Percentiles rank a stretch among this genome's conserved stretches.
Conservation (phyloP, 1,139 yeast species). For the Yamadazyma dushanensis region DNA sequence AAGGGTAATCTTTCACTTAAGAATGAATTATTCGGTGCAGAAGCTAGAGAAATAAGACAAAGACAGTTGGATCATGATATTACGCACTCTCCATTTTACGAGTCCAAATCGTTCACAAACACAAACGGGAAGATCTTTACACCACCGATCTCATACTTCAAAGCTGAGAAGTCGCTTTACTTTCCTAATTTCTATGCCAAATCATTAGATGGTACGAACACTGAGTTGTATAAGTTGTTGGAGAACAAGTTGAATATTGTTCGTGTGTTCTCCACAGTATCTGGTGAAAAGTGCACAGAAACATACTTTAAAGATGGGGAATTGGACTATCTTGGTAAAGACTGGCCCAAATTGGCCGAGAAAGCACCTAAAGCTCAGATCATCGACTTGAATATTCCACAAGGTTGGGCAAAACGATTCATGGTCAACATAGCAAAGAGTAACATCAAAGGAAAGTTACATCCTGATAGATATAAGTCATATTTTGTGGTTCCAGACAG, state of each 20-base stretch:
- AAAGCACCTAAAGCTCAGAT: constrained; percentile 60
- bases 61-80: constrained; percentile 67
- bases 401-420: constrained; percentile 64
- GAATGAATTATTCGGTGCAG: constrained; percentile 32
- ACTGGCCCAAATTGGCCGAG: constrained; percentile 29
- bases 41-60: constrained; percentile 55
- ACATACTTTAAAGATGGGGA: constrained; percentile 53
- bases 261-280: constrained; percentile 64
- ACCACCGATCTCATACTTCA: constrained; percentile 78
- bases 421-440: constrained; percentile 56
- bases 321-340: constrained; percentile 35
- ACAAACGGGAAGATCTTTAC: constrained; percentile 83
- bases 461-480: constrained; percentile 51
- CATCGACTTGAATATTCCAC: constrained; percentile 74
- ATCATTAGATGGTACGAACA: constrained; percentile 46
- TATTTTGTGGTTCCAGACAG: constrained; percentile 68
- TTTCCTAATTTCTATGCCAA: constrained; percentile 82
- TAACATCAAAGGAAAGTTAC: constrained; percentile 41
- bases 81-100: constrained; percentile 84
- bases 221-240: constrained; percentile 37
- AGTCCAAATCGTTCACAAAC: constrained; percentile 73
- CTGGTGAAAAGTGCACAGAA: constrained; percentile 70
- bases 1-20: constrained; percentile 21
- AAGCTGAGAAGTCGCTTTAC: constrained; percentile 69
- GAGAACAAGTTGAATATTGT: constrained; percentile 60